These are phyloP conservation scores for Elsinoe ampelina DNA, from an alignment of 2,329 filamentous ascomycete genomes.

Conservation along the genomic window DNA sequence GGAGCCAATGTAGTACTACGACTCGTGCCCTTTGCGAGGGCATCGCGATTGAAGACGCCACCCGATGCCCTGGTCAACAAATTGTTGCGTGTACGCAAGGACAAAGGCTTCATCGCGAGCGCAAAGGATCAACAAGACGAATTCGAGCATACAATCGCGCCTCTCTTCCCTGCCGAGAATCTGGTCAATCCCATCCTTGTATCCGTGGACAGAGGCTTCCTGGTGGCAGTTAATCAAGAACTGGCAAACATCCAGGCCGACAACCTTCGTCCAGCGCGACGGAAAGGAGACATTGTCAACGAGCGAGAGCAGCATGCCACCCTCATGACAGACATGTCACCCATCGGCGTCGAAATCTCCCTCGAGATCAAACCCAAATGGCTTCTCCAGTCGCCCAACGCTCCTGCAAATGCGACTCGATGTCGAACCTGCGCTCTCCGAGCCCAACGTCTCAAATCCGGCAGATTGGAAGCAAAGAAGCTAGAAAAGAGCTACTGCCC, in stretches of 20 bases:
- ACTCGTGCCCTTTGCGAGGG: constrained; percentile 16
- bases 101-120: constrained; percentile 23
- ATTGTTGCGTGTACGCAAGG: constrained; percentile 27
- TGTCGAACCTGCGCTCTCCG: constrained; percentile 41
- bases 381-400: constrained; percentile 38
- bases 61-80: constrained; percentile 19
- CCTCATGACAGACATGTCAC: constrained; percentile 30
- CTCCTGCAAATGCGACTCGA: constrained; percentile 30
- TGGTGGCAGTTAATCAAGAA: constrained; percentile 20
- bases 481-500: constrained; percentile 30
- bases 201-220: constrained; percentile 18
- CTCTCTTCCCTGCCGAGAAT: constrained; percentile 24
- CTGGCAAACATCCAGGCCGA: constrained; percentile 16
- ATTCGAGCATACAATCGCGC: constrained; percentile 21
- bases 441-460: constrained; percentile 24
- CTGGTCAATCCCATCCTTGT: constrained; percentile 26
- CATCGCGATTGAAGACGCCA: constrained; percentile 13
- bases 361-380: constrained; percentile 42
- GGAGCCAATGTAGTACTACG: constrained; percentile 30
- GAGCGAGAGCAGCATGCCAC: constrained; percentile 23
- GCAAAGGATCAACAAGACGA: constrained; percentile 22
- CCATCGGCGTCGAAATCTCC: constrained; percentile 20
- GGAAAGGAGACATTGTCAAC: constrained; percentile 22
- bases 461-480: constrained; percentile 8
- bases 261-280: constrained; percentile 19